A percentile compares a stretch with the other conserved stretches of the same genome.
phyloP scores from a whole-genome alignment of 1,139 yeast genomes.

The Tardiomyces digboiensis region DNA sequence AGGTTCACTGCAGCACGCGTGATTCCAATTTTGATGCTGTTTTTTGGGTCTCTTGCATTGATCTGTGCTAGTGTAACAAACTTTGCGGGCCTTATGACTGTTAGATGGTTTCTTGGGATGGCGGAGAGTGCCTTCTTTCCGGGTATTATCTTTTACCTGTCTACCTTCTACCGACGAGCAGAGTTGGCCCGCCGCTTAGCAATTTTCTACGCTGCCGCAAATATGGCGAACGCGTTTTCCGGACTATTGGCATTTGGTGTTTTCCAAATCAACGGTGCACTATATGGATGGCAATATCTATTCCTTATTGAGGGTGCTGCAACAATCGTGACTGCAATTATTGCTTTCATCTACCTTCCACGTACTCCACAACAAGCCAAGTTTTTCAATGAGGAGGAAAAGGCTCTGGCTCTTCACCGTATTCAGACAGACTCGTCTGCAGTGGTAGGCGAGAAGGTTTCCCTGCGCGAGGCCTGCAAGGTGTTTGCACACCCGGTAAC shows the following conservation, averaged over 20 bases:
- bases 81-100: conserved; percentile 35
- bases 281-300: conserved; percentile 31
- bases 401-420: conserved; percentile 32
- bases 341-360: conserved; percentile 22
- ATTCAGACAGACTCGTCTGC: conserved; percentile 38
- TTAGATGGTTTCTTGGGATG: conserved; percentile 25
- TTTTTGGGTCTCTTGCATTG: conserved; percentile 42
- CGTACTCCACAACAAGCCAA: conserved; percentile 6
- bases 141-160: conserved; percentile 24
- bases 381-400: conserved; percentile 28
- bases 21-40: conserved; percentile 39
- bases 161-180: conserved; percentile 23
- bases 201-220: conserved; percentile 40
- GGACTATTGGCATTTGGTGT: conserved; percentile 28
- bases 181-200: conserved; percentile 42
- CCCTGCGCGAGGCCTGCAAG: conserved; percentile 36
- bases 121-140: conserved; percentile 21
- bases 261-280: conserved; percentile 24
- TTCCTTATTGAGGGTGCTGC: conserved; percentile 29
- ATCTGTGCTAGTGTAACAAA: conserved; percentile 35
- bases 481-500: conserved; percentile 44
- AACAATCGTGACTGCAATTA: conserved; percentile 23
- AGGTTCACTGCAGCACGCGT: conserved; percentile 30
- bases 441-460: conserved; percentile 34
- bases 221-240: conserved; percentile 27